Evolutionary conservation across 352 stramenopile species (phyloP).

Genomic region (Pythium coloratum): DNA sequence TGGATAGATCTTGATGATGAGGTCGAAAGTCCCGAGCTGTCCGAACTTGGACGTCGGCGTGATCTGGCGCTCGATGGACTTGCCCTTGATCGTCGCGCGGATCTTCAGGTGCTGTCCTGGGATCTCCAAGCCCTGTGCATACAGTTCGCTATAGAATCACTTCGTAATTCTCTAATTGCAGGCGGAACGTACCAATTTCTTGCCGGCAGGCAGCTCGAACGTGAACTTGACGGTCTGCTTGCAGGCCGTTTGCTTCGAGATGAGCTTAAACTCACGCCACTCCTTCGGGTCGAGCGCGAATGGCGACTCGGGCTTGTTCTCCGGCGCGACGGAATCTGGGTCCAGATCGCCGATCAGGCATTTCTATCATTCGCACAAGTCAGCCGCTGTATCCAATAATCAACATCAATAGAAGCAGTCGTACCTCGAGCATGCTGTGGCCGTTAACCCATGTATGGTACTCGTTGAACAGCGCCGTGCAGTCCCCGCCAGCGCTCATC

Average conservation of each 20-base stretch:
- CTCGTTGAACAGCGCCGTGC: conserved; percentile 96
- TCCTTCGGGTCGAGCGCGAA: conserved; percentile 63
- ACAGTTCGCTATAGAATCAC: neutral
- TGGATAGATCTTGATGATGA: conserved; percentile 80
- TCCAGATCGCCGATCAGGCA: conserved; percentile 76
- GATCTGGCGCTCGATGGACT: conserved; percentile 74
- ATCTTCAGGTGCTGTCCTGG: conserved; percentile 82
- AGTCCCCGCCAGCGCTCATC: conserved; percentile 91
- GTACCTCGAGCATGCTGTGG: conserved; percentile 84
- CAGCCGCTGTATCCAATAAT: too few relatives aligned
- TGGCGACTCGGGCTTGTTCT: conserved; percentile 32
- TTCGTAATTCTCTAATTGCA: neutral
- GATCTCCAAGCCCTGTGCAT: conserved; percentile 51
- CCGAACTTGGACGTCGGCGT: conserved; percentile 79
- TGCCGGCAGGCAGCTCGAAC: conserved; percentile 65
- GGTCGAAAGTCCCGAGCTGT: conserved; percentile 62
- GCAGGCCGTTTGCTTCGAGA: conserved; percentile 57
- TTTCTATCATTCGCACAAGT: conserved; percentile 38
- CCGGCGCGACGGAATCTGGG: conserved; percentile 39
- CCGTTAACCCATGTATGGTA: conserved; percentile 96
- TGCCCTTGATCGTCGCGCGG: conserved; percentile 69
- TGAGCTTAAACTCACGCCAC: conserved; percentile 66
- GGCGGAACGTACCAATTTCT: conserved; percentile 47
- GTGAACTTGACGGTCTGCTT: conserved; percentile 70
- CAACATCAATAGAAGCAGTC: neutral